A percentile compares a stretch with the other conserved stretches of the same genome.
Evolutionary conservation across 495 filamentous ascomycete species (phyloP).

Genomic region (Penicillium ochrochloron): DNA sequence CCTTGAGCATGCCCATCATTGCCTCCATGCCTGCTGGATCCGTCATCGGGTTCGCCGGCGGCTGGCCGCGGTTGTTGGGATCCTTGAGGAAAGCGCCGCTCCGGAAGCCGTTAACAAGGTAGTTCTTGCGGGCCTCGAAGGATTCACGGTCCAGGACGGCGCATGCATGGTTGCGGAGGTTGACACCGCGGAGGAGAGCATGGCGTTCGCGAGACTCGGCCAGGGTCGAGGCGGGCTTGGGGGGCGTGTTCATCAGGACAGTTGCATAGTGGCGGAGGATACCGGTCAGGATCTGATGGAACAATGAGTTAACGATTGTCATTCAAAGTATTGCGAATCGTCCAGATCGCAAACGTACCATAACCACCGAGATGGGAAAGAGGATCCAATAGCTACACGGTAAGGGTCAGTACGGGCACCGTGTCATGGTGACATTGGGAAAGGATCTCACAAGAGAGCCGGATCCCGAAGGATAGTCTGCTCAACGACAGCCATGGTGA

Average conservation of each 20-base stretch:
- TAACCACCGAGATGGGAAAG: conserved; percentile 94
- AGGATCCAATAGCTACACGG: conserved; percentile 90
- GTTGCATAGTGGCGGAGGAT: conserved; percentile 95
- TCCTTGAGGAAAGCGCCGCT: conserved; percentile 88
- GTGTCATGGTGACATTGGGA: conserved; percentile 9
- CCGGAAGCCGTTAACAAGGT: conserved; percentile 78
- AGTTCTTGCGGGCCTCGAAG: conserved; percentile 79
- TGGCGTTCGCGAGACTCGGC: conserved; percentile 85
- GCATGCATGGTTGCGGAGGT: conserved; percentile 78
- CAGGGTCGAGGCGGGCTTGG: conserved; percentile 78
- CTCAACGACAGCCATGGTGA: conserved; percentile 75
- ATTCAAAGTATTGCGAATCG: background rate
- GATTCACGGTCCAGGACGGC: conserved; percentile 70
- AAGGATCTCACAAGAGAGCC: conserved; percentile 79
- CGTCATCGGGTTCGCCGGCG: conserved; percentile 90
- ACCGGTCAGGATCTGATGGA: conserved; percentile 81
- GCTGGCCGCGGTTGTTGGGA: conserved; percentile 80
- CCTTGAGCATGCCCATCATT: conserved; percentile 99
- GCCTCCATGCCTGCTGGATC: conserved; percentile 98
- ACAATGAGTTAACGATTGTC: conserved; percentile 6
- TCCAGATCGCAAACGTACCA: conserved; percentile 61
- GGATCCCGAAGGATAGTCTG: conserved; percentile 99
- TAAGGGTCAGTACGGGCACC: conserved; percentile 23
- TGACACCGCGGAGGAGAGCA: conserved; percentile 81
- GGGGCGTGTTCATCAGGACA: conserved; percentile 81